Base-by-base conservation (phyloP, 2,329 filamentous ascomycete species). In the Epichloe gansuensis region DNA sequence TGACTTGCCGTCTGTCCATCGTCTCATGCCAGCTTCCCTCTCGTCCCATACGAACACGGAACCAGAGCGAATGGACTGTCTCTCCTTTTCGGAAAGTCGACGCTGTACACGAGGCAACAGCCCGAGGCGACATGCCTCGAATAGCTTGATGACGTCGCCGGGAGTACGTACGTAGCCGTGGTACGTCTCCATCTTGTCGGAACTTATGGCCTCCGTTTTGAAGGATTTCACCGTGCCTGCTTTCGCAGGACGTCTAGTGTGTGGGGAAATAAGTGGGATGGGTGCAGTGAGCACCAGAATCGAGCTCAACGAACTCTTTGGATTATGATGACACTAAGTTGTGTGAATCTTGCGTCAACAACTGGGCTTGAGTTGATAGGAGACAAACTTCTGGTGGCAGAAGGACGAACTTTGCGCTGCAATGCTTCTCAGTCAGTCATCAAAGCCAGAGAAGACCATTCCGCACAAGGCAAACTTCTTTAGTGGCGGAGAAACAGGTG, bases 31-130 rank as follows among this genome's bases (percentile, higher is more conserved):
- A 11, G 93, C 93, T 74, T 98, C 93, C 61, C 91, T 78, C 75
- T 98, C 93, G 68, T 98, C 93, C 93, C 93, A 98, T n/a, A 98
- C 93, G 63, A 97, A 98, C 3, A 98, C 91, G 0, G 93, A 98
- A 44, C 93, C 93, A 1, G 91, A 95, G 64, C 89, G 85, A 67
- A 98, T 98, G 4, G 89, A 89, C 66, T 96, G 91, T 56, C 93
- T 82, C 72, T 98, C 93, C 72, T 97, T 97, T 70, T 98, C 93
- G 3, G 93, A 97, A 55, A 96, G 73, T 62, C 93, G 80, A 60
- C 93, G 81, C 73, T 97, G 93, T 5, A 98, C 93, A 59, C 93
- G 83, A 34, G 93, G 93, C 47, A 97, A 74, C 48, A 95, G 75
- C 52, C 93, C 93, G 46, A 95, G 76, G 58, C 91, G 81, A 69